Percentiles rank a stretch among this genome's conserved stretches.
Evolutionary conservation across 495 filamentous ascomycete genomes (phyloP).

Genomic region (Articulospora tetracladia): DNA sequence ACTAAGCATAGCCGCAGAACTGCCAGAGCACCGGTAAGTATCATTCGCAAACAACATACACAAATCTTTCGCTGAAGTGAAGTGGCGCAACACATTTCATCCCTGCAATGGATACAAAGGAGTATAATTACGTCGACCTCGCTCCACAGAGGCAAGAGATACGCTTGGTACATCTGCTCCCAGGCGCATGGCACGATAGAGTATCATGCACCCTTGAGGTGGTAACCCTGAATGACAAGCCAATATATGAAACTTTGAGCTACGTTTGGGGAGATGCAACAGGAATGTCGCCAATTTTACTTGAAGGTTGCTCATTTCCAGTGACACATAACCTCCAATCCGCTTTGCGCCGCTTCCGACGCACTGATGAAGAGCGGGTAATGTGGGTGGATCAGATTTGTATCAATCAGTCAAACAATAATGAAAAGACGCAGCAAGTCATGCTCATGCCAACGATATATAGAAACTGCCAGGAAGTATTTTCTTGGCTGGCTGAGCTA

Average conservation of each 20-base stretch:
- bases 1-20: no score
- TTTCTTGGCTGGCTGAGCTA: no score
- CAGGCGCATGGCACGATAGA: not conserved
- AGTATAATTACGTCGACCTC: no score
- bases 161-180: not conserved
- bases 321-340: constrained; percentile 25
- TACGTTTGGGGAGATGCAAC: constrained; percentile 3
- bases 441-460: constrained; percentile 21
- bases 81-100: no score
- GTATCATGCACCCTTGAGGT: not conserved
- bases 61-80: no score
- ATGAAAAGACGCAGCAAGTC: constrained; percentile 30
- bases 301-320: not conserved
- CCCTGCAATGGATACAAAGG: no score
- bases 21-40: no score
- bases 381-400: constrained; percentile 31
- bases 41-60: no score
- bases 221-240: not conserved
- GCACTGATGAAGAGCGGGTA: not conserved
- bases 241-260: constrained; percentile 3
- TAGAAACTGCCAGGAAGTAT: no score
- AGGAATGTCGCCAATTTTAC: not conserved
- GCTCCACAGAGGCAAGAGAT: no score
- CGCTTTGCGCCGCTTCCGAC: constrained; percentile 23
- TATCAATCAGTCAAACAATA: constrained; percentile 28